phyloP scores from a whole-genome alignment of 345 rosid species.

The Citrus reticulata region DNA sequence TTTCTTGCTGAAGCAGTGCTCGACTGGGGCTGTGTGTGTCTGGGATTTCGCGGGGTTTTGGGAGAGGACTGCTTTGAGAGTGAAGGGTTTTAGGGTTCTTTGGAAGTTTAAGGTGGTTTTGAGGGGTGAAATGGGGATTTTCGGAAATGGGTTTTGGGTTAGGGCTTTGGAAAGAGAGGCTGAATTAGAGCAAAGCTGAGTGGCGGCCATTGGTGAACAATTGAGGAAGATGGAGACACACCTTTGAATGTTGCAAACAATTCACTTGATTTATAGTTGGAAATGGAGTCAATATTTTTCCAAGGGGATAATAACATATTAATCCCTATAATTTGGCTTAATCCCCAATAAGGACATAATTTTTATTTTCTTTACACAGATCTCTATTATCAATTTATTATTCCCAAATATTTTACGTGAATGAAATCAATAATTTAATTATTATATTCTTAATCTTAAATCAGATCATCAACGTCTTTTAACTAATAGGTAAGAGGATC shows the following conservation, averaged over 20 bases:
- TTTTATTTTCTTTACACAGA: no score
- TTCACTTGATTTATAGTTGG: not conserved
- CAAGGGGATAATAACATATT: not conserved
- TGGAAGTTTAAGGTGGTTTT: slow-evolving; percentile 24
- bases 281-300: not conserved
- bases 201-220: slow-evolving; percentile 35
- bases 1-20: slow-evolving; percentile 80
- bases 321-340: no score
- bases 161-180: slow-evolving; percentile 37
- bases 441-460: no score
- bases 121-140: slow-evolving; percentile 35
- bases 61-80: slow-evolving; percentile 55
- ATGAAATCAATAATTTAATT: no score
- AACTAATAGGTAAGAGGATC: no score
- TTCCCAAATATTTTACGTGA: no score
- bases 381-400: no score
- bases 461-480: no score
- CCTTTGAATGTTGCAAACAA: not conserved
- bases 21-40: slow-evolving; percentile 28
- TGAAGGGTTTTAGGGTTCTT: slow-evolving; percentile 33
- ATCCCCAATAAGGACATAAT: no score
- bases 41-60: slow-evolving; percentile 37
- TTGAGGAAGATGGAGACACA: not conserved
- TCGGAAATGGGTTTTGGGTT: slow-evolving; percentile 35
- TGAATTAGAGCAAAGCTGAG: slow-evolving; percentile 23